Conservation (phyloP, 139 green algal genomes). For the Chlorella sp. region DNA sequence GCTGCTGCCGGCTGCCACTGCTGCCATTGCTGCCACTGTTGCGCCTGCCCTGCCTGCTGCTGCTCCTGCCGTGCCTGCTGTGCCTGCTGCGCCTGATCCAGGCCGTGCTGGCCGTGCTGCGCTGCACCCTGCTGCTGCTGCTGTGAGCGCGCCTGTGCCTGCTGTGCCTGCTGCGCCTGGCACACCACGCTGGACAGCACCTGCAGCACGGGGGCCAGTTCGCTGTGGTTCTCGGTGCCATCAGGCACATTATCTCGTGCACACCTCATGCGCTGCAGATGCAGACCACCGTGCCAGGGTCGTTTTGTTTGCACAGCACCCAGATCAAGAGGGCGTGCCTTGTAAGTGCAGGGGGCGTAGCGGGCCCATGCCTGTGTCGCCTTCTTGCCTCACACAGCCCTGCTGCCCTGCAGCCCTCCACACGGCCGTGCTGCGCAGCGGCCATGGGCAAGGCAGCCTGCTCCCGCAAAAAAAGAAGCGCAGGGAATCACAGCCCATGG, state of each 20-base stretch:
- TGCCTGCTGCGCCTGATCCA: neutral
- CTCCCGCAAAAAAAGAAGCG: too few species aligned
- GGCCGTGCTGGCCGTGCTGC: neutral
- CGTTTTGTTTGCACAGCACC: neutral
- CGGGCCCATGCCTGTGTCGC: too few species aligned
- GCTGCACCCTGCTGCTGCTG: neutral
- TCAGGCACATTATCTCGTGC: neutral
- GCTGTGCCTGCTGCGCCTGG: neutral
- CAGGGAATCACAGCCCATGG: too few species aligned
- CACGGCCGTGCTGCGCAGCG: too few species aligned
- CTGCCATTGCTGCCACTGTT: neutral
- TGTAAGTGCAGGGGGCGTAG: too few species aligned
- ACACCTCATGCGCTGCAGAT: neutral
- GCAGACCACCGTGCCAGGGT: too few species aligned
- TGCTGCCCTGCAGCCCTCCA: too few species aligned
- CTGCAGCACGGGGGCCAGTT: slow-evolving; percentile 27
- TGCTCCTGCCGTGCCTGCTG: slow-evolving; percentile 10
- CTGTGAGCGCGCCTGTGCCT: neutral
- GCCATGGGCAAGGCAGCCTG: too few species aligned
- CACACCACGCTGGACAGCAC: slow-evolving; percentile 31
- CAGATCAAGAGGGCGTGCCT: too few species aligned
- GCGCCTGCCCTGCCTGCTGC: slow-evolving; percentile 5
- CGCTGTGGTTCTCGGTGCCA: too few species aligned
- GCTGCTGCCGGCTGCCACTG: neutral
- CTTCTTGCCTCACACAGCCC: too few species aligned